Evolutionary conservation across 805 yeast species (phyloP).

Genomic region (Zygoascus biomembranicola): DNA sequence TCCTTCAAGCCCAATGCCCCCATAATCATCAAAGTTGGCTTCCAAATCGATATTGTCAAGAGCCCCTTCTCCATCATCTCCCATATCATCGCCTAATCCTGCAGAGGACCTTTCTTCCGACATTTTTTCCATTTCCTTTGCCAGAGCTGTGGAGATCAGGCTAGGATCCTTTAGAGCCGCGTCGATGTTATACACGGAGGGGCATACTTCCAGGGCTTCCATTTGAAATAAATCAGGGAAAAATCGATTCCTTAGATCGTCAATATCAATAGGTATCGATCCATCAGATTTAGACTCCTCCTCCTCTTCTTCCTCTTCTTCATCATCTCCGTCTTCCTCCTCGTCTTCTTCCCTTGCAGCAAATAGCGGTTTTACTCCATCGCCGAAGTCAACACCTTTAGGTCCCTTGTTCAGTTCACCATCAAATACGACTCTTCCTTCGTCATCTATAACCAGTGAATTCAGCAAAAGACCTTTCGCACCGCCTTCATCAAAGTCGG

Average conservation of each 20-base stretch:
- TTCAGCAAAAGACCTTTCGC: conserved; percentile 39
- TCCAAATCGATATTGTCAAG: not conserved
- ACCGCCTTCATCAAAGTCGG: conserved; percentile 39
- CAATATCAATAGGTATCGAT: conserved; percentile 18
- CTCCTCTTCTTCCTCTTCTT: conserved; percentile 22
- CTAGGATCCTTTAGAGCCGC: conserved; percentile 39
- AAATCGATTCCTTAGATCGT: conserved; percentile 14
- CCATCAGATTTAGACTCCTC: conserved; percentile 2
- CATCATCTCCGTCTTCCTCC: conserved; percentile 24
- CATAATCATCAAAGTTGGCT: conserved; percentile 4
- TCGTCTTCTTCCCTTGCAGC: conserved; percentile 31
- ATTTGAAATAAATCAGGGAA: conserved; percentile 19
- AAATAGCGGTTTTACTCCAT: conserved; percentile 1
- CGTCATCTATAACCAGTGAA: conserved; percentile 37
- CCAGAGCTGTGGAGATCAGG: conserved; percentile 5
- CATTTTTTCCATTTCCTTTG: conserved; percentile 1
- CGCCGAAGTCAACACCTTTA: conserved; percentile 9
- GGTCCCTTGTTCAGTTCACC: conserved; percentile 42
- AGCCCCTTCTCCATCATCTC: conserved; percentile 18
- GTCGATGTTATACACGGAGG: conserved; percentile 57
- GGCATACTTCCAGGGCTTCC: conserved; percentile 42
- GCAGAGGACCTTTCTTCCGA: not conserved
- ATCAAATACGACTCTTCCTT: conserved; percentile 57
- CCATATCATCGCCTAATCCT: conserved; percentile 24
- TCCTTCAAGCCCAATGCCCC: not conserved